A percentile compares a stretch with the other conserved stretches of the same genome.
These are phyloP conservation scores for Tulasnella sp. DNA, from an alignment of 768 basidiomycete species.

Conservation along the genomic window DNA sequence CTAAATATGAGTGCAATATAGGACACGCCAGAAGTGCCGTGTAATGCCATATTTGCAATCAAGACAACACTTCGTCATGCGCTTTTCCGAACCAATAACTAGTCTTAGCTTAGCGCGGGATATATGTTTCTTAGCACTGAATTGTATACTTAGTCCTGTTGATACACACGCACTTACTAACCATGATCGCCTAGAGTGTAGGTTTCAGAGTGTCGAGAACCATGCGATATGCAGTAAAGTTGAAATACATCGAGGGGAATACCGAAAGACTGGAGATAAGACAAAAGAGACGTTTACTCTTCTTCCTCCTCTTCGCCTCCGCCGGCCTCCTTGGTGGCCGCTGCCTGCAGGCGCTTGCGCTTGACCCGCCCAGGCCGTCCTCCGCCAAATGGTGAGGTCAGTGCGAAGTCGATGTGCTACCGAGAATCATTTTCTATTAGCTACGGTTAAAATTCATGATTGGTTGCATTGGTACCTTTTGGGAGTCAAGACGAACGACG, in stretches of 20 bases:
- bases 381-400: constrained; percentile 93
- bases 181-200: too few relatives aligned
- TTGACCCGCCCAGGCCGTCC: constrained; percentile 92
- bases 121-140: constrained; percentile 1
- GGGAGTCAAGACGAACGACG: constrained; percentile 97
- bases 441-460: not conserved
- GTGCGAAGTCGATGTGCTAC: constrained; percentile 93
- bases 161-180: too few relatives aligned
- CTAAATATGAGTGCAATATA: not conserved
- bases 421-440: too few relatives aligned
- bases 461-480: constrained; percentile 65
- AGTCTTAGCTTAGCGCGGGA: not conserved
- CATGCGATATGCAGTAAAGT: too few relatives aligned
- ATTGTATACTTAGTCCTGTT: too few relatives aligned
- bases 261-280: not conserved
- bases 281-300: constrained; percentile 10
- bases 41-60: not conserved
- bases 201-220: too few relatives aligned
- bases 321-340: constrained; percentile 82
- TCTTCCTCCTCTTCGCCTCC: constrained; percentile 89
- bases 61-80: not conserved
- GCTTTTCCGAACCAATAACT: not conserved
- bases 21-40: not conserved
- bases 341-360: constrained; percentile 93
- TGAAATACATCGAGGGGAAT: not conserved